phyloP scores from a whole-genome alignment of 257 asterid species.

The Ophiorrhiza pumila region DNA sequence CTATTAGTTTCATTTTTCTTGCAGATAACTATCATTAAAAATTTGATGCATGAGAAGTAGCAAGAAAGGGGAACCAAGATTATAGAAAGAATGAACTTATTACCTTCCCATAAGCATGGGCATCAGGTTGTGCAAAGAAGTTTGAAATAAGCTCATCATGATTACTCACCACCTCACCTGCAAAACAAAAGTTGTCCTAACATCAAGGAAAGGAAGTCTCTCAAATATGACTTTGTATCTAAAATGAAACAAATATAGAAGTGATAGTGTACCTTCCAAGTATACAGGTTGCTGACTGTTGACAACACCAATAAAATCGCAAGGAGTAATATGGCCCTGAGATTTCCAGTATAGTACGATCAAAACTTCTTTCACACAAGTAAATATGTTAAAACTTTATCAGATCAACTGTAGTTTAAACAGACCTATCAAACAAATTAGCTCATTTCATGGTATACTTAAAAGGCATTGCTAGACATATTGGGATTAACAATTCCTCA shows the following conservation, averaged over 20 bases:
- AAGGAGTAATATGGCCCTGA: conserved; percentile 95
- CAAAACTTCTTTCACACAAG: conserved; percentile 1
- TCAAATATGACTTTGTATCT: neutral
- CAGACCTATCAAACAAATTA: neutral
- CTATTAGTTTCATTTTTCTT: neutral
- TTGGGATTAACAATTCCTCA: neutral
- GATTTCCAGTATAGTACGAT: conserved; percentile 18
- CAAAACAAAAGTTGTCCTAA: too few relatives aligned
- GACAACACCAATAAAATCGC: conserved; percentile 91
- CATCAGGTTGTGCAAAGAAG: conserved; percentile 99
- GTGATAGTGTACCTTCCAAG: conserved; percentile 53
- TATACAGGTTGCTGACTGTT: conserved; percentile 93
- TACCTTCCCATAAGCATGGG: conserved; percentile 95
- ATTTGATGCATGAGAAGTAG: neutral
- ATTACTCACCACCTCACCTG: conserved; percentile 89
- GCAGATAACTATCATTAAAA: neutral
- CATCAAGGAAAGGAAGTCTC: neutral
- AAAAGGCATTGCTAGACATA: neutral
- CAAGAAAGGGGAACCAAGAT: neutral
- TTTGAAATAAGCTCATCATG: conserved; percentile 98
- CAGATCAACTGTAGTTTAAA: neutral
- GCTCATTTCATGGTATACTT: neutral
- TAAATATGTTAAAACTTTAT: neutral
- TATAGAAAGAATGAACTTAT: conserved; percentile 1
- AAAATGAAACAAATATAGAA: conserved; percentile 13